phyloP scores from a whole-genome alignment of 2,329 filamentous ascomycete species.

The Coleophoma cylindrospora region DNA sequence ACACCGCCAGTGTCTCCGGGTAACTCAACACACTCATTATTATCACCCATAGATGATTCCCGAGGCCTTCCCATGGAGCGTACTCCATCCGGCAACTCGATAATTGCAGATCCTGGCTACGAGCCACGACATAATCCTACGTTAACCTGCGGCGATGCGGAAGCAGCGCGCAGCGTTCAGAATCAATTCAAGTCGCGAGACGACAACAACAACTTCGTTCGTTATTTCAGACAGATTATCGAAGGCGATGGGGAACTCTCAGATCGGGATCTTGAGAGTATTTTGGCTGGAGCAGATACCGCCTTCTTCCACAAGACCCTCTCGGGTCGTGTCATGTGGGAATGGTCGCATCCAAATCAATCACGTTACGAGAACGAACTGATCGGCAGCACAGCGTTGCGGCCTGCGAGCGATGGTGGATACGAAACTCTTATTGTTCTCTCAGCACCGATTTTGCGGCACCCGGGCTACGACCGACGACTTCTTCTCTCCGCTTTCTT shows the following conservation, averaged over 20 bases:
- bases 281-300: slow-evolving; percentile 56
- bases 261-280: slow-evolving; percentile 49
- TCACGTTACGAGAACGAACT: slow-evolving; percentile 48
- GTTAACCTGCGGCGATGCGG: slow-evolving; percentile 11
- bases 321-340: slow-evolving; percentile 53
- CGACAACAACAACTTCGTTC: slow-evolving; percentile 34
- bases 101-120: slow-evolving; percentile 17
- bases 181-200: slow-evolving; percentile 5
- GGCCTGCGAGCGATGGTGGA: slow-evolving; percentile 38
- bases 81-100: slow-evolving; percentile 24
- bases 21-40: slow-evolving; percentile 5
- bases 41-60: not conserved
- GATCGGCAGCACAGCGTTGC: slow-evolving; percentile 58
- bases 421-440: slow-evolving; percentile 60
- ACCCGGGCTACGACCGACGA: slow-evolving; percentile 46
- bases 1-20: slow-evolving; percentile 9
- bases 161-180: slow-evolving; percentile 18
- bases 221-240: slow-evolving; percentile 54
- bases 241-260: slow-evolving; percentile 44
- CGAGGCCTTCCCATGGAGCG: slow-evolving; percentile 22
- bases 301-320: slow-evolving; percentile 57
- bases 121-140: slow-evolving; percentile 9
- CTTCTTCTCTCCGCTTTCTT: slow-evolving; percentile 61
- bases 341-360: slow-evolving; percentile 50
- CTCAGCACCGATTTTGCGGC: slow-evolving; percentile 51